Evolutionary conservation across 495 filamentous ascomycete genomes (phyloP).

Genomic region (Glonium stellatum): DNA sequence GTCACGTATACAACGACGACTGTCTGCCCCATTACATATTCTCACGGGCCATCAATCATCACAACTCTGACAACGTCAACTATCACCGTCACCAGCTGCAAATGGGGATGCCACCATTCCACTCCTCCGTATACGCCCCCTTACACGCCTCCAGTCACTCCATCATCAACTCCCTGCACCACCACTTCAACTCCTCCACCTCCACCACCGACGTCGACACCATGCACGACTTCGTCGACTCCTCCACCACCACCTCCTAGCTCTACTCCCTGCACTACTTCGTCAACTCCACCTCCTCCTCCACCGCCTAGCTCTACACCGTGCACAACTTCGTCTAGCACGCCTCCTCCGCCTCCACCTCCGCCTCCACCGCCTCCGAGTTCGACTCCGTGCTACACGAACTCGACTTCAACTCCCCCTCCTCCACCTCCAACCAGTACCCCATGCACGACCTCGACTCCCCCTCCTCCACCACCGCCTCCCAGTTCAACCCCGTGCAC

Average conservation of each 20-base stretch:
- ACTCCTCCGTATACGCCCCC: too few species aligned
- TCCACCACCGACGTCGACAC: not conserved
- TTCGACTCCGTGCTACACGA: conserved; percentile 1
- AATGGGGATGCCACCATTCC: too few species aligned
- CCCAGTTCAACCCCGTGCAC: not conserved
- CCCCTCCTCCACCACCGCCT: conserved; percentile 3
- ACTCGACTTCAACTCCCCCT: conserved; percentile 1
- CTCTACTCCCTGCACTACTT: conserved; percentile 7
- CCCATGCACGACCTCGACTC: not conserved
- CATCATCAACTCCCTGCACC: not conserved
- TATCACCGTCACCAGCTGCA: not conserved
- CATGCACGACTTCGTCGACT: not conserved
- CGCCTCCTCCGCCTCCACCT: conserved; percentile 4
- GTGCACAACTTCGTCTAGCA: conserved; percentile 1
- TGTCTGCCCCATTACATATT: not conserved
- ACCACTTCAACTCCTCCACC: not conserved
- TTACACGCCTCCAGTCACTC: not conserved
- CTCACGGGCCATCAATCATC: not conserved
- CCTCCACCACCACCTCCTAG: not conserved
- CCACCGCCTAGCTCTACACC: conserved; percentile 4
- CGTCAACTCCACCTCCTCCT: conserved; percentile 6
- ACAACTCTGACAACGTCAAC: not conserved
- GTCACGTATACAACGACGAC: not conserved
- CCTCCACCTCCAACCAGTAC: conserved; percentile 1
- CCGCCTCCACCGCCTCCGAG: not conserved